phyloP scores from a whole-genome alignment of 2,329 filamentous ascomycete genomes.

The Aphanocladium album region DNA sequence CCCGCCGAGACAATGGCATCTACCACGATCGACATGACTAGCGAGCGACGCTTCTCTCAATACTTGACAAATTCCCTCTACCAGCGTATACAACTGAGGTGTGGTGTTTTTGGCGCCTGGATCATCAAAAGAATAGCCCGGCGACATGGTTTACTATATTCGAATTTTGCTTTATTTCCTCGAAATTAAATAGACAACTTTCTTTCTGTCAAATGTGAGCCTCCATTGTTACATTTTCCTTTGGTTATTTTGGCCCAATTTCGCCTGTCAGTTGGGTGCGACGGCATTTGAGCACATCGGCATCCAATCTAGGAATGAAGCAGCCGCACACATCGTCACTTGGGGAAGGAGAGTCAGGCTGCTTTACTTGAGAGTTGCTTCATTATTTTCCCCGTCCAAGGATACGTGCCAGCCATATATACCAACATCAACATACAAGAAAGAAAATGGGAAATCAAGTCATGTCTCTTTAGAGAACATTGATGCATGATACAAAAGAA shows the following conservation, averaged over 20 bases:
- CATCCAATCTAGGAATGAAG: not conserved
- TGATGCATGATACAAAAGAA: conserved; percentile 21
- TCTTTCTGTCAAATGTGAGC: not conserved
- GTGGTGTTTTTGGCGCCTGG: conserved; percentile 12
- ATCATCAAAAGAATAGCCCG: not conserved
- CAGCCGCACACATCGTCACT: not conserved
- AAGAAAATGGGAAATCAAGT: conserved; percentile 19
- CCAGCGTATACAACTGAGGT: conserved; percentile 1
- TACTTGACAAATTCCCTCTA: not conserved
- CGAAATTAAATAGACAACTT: conserved; percentile 1
- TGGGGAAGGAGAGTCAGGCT: not conserved
- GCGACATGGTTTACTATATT: not conserved
- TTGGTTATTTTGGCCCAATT: not conserved
- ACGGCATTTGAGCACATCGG: not conserved
- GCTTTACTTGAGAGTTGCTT: conserved; percentile 8
- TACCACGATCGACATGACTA: not conserved
- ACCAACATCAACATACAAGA: conserved; percentile 27
- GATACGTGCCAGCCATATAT: conserved; percentile 45
- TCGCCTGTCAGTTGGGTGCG: too few relatives aligned
- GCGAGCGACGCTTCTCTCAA: not conserved
- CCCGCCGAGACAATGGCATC: not conserved
- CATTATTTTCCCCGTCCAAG: conserved; percentile 11
- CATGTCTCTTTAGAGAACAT: conserved; percentile 24
- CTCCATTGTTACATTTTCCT: not conserved
- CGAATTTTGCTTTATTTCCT: not conserved